These are phyloP conservation scores for Hanseniaspora lindneri DNA, from an alignment of 805 yeast species.

Conservation along the genomic window DNA sequence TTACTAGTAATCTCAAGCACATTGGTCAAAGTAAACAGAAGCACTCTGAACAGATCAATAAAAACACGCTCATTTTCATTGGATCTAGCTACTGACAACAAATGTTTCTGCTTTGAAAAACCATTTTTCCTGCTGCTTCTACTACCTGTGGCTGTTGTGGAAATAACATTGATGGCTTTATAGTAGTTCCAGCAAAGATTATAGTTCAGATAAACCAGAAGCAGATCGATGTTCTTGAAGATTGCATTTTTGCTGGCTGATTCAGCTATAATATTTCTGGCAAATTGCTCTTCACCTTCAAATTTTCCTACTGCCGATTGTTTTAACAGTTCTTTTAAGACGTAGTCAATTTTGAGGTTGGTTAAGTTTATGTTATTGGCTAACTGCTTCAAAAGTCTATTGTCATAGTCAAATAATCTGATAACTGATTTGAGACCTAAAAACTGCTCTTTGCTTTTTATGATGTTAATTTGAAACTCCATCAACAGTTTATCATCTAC, in stretches of 20 bases:
- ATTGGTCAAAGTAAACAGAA: not conserved
- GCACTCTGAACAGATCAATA: not conserved
- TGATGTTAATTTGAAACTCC: constrained; percentile 8
- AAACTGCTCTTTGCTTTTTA: constrained; percentile 5
- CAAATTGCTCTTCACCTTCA: not conserved
- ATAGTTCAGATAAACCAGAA: constrained; percentile 4
- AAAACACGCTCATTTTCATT: not conserved
- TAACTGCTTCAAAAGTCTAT: constrained; percentile 4
- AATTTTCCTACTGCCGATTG: not conserved
- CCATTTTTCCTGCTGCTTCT: not conserved
- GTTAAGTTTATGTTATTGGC: constrained; percentile 1
- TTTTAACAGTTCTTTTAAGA: constrained; percentile 7
- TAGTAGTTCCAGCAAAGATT: constrained; percentile 8
- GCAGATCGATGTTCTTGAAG: not conserved
- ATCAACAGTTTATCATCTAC: not conserved
- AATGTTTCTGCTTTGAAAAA: not conserved
- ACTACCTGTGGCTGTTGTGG: not conserved
- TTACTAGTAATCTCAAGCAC: not conserved
- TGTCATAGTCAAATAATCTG: constrained; percentile 11
- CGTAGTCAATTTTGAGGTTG: constrained; percentile 8
- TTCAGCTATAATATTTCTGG: not conserved
- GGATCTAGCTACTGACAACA: not conserved
- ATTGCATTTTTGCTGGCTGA: not conserved
- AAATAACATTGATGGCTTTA: not conserved
- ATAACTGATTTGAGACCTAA: constrained; percentile 5